A percentile compares a stretch with the other conserved stretches of the same genome.
phyloP scores from a whole-genome alignment of 176 grass and related monocot genomes.

The Carex parvula region DNA sequence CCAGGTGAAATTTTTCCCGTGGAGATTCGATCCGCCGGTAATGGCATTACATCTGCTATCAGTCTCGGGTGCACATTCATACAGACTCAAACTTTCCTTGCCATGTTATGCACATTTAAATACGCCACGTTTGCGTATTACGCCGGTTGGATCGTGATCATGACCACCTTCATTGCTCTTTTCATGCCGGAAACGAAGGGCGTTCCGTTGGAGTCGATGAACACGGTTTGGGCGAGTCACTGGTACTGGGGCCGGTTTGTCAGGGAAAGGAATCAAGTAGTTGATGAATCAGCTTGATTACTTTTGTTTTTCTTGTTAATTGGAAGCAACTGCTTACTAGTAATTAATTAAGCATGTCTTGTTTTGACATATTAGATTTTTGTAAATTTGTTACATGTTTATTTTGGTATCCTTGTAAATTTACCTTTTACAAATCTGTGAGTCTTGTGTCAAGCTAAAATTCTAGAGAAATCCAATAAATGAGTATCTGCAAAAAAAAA shows the following conservation, averaged over 20 bases:
- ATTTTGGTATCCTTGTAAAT: no score
- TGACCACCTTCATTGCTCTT: slow-evolving; percentile 26
- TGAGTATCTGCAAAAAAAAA: no score
- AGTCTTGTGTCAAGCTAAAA: background rate
- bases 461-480: no score
- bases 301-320: background rate
- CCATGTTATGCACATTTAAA: slow-evolving; percentile 17
- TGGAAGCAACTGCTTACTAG: background rate
- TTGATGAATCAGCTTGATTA: background rate
- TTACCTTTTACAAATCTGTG: no score
- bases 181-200: slow-evolving; percentile 27
- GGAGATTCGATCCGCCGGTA: slow-evolving; percentile 24
- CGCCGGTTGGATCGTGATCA: slow-evolving; percentile 27
- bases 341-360: background rate
- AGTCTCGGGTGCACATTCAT: slow-evolving; percentile 24
- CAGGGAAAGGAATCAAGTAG: background rate
- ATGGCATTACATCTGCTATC: slow-evolving; percentile 10
- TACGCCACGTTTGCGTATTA: slow-evolving; percentile 24
- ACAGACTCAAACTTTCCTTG: slow-evolving; percentile 26
- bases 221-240: background rate
- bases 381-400: background rate
- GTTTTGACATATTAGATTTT: background rate
- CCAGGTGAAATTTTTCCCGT: slow-evolving; percentile 26
- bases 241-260: slow-evolving; percentile 29
- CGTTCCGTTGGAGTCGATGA: slow-evolving; percentile 28